These are phyloP conservation scores for Cardamine chenopodiifolia DNA, from an alignment of 345 rosid genomes.

Conservation along the genomic window DNA sequence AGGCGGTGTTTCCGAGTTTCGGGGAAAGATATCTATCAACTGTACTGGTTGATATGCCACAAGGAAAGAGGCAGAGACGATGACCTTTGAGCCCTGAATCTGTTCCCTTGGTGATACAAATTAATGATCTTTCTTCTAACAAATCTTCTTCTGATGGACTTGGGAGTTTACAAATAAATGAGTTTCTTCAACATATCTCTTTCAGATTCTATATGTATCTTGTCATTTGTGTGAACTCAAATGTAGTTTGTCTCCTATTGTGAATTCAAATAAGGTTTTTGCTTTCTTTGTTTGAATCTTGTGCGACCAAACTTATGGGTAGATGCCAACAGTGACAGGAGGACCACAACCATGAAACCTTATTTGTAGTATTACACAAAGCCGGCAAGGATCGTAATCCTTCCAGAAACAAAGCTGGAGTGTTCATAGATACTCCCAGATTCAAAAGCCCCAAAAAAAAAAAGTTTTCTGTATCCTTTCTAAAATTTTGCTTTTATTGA, in stretches of 20 bases:
- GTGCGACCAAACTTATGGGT: conserved; percentile 4
- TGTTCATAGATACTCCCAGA: too few relatives aligned
- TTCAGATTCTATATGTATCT: not conserved
- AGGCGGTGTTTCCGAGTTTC: conserved; percentile 72
- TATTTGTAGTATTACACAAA: too few relatives aligned
- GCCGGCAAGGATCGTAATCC: too few relatives aligned
- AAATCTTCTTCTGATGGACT: conserved; percentile 3
- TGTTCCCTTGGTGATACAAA: not conserved
- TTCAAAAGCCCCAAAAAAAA: too few relatives aligned
- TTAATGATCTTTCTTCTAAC: not conserved
- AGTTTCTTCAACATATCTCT: not conserved
- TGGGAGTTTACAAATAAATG: not conserved
- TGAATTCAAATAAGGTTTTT: not conserved
- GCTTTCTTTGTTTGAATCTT: not conserved
- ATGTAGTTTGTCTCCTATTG: not conserved
- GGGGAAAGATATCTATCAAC: conserved; percentile 71
- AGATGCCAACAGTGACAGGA: not conserved
- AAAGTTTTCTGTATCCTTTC: too few relatives aligned
- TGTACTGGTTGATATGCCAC: conserved; percentile 57
- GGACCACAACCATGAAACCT: not conserved
- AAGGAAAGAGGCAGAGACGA: conserved; percentile 57
- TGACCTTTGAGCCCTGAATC: conserved; percentile 52
- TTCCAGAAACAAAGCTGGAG: too few relatives aligned
- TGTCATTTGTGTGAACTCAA: conserved; percentile 15
- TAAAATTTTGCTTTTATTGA: too few relatives aligned